Evolutionary conservation across 352 stramenopile species (phyloP), one percentile per base, ranked within the genome.

Genomic region (Thalassiosira exigua): DNA sequence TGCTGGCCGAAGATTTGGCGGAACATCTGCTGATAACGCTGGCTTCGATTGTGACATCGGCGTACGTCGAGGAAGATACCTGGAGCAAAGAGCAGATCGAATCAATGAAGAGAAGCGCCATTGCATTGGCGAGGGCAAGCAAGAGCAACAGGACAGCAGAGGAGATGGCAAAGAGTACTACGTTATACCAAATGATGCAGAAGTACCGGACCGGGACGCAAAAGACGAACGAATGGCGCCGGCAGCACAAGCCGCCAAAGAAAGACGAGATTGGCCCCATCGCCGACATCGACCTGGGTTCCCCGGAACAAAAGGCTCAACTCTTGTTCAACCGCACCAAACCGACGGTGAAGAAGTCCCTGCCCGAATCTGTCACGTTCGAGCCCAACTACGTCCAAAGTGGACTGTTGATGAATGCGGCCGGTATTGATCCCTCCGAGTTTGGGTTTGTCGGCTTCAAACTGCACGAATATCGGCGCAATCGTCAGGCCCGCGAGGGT

Each of bases 151-250:
- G 32, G 0, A 17, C 36, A 7, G 68, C 48, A 0, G 52, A 58
- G 36, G 69, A 72, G 21, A 53, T 41, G 1, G 30, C 19, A 54
- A 62, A 70, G n/a, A 52, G 21, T 57, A 0, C 30, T 22, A 71
- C 57, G 41, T 22, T 78, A 41, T 70, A 62, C 65, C 32, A 78
- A 48, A 70, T 78, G 69, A 26, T 78, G 14, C 46, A 71, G 21
- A 26, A 21, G 21, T 78, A 69, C 30, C 32, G 39, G 27, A 71
- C 58, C 1, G 69, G 69, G 1, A 78, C 69, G 14, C 54, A 75
- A 27, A 29, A 58, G 24, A 7, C 48, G 51, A 75, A 75, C 11
- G 29, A 53, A 42, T 75, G 66, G 66, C 54, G 58, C 26, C 21
- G 41, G 12, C 3, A 4, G 2, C 22, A 33, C n/a, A 57, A 56